Base-by-base conservation (phyloP, 495 filamentous ascomycete species). In the Aspergillus panamensis region DNA sequence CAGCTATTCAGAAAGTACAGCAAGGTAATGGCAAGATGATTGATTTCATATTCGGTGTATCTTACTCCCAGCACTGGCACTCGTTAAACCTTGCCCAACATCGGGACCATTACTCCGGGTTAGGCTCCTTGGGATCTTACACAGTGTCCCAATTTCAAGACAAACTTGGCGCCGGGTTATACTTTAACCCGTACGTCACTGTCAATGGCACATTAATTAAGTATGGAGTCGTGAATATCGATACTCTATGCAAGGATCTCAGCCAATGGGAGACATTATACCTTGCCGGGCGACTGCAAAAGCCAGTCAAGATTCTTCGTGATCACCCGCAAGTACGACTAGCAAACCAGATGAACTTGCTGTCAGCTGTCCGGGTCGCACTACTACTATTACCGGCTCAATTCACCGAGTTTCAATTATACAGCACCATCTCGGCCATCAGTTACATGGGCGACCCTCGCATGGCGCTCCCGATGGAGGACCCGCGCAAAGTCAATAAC, bases 151-250 rank as follows among this genome's bases (percentile, higher is more conserved):
- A 84, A 45, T 82, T 96, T 5, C 93, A 98, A 66, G 93, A 97
- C 69, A 80, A 77, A 61, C 88, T 87, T 70, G 94, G 94, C 14
- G 94, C 94, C 3, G 94, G 94, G 9, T 90, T 96, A 32, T 98
- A 98, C 69, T 98, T 96, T 78, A 96, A 98, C 64, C 90, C 94
- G 1, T 96, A 93, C 70, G 82, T 97, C 44, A 92, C 89, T 9
- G 85, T 97, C n/a, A 96, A 97, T 66, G 94, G 95, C 29, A 96
- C 90, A 14, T 72, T 96, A 66, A 94, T 98, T 69, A 98, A 98
- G 72, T 98, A 98, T 64, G 94, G 92, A 16, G 93, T 98, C 3
- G 94, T 96, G 9, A 96, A 95, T 64, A 73, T 97, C 51, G 83
- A 90, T 63, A 96, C 90, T 0, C 75, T 98, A n/a, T 90, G 87